Evolutionary conservation across 2,329 filamentous ascomycete species (phyloP).

Genomic region (Blumeria graminis): DNA sequence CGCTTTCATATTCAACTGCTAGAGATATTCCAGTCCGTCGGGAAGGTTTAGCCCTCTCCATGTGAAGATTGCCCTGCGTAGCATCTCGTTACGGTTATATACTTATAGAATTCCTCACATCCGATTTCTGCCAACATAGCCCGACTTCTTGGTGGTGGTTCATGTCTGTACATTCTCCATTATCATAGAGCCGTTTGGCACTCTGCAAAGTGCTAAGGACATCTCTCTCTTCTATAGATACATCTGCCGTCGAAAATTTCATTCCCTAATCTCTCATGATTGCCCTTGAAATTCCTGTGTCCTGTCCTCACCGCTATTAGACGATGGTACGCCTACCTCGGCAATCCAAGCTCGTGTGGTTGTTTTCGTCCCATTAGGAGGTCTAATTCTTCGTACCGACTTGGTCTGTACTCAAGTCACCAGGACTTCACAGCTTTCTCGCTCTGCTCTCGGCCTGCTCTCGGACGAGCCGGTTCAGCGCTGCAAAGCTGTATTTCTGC

Average conservation of each 20-base stretch:
- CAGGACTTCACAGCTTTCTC: not conserved
- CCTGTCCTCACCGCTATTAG: not conserved
- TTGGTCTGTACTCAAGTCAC: not conserved
- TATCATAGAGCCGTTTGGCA: not conserved
- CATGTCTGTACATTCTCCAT: not conserved
- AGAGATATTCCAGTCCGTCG: not conserved
- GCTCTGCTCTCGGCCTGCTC: not conserved
- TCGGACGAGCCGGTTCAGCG: not conserved
- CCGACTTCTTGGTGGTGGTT: not conserved
- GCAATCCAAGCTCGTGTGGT: not conserved
- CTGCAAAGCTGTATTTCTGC: not conserved
- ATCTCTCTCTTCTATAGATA: not conserved
- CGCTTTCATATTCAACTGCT: not conserved
- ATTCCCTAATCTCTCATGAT: not conserved
- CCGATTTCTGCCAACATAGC: not conserved
- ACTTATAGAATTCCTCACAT: not conserved
- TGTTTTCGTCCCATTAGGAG: not conserved
- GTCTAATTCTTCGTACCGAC: not conserved
- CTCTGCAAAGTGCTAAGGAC: not conserved
- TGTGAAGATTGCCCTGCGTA: not conserved
- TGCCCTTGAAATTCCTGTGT: not conserved
- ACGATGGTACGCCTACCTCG: not conserved
- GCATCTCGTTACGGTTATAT: not conserved
- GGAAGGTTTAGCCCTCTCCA: not conserved
- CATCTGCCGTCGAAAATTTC: not conserved